phyloP scores from a whole-genome alignment of 202 grass and related monocot genomes.

The Carex sylvatica region DNA sequence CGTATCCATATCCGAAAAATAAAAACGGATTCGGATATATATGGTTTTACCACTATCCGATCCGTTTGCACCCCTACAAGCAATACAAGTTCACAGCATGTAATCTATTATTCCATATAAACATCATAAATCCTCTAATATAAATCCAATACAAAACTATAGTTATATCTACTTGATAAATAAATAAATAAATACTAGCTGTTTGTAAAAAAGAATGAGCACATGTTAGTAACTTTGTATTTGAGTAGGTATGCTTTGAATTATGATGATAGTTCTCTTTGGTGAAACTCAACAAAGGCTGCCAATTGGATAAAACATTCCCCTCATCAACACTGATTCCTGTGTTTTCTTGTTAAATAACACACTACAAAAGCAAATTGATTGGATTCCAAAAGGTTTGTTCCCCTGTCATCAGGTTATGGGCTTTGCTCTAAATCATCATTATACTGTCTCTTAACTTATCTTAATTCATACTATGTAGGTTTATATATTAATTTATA shows the following conservation, averaged over 20 bases:
- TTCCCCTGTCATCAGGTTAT: constrained; percentile 21
- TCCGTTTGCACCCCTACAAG: not conserved
- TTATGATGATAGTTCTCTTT: constrained; percentile 25
- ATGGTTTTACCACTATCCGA: too few relatives aligned
- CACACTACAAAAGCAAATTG: constrained; percentile 14
- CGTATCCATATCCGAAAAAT: too few relatives aligned
- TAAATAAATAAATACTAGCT: too few relatives aligned
- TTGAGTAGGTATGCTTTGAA: constrained; percentile 19
- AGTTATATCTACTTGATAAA: not conserved
- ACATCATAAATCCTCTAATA: too few relatives aligned
- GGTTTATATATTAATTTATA: not conserved
- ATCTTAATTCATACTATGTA: not conserved
- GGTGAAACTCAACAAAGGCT: constrained; percentile 20
- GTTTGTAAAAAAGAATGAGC: not conserved
- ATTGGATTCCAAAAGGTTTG: constrained; percentile 11
- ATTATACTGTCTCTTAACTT: constrained; percentile 4
- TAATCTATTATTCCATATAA: not conserved
- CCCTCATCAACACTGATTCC: not conserved
- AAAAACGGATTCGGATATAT: too few relatives aligned
- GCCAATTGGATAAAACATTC: constrained; percentile 22
- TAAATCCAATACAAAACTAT: not conserved
- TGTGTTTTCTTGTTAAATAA: constrained; percentile 7
- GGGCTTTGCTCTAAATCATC: constrained; percentile 23
- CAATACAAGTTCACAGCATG: not conserved
- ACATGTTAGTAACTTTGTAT: not conserved